These are phyloP conservation scores for Lachnellula hyalina DNA, from an alignment of 2,329 filamentous ascomycete species.

Conservation along the genomic window DNA sequence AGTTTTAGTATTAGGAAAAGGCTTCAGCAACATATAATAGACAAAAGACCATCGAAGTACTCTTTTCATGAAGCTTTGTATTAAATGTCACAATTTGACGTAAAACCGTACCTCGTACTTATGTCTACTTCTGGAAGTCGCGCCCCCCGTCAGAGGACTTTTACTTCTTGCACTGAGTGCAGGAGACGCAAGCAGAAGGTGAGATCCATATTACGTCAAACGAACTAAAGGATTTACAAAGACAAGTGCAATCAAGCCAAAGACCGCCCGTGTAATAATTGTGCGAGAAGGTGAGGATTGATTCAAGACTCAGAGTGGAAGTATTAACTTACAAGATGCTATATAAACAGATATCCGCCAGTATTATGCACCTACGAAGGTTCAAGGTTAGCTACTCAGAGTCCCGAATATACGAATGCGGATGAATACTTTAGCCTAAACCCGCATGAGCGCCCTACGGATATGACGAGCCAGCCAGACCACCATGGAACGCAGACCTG, in stretches of 20 bases:
- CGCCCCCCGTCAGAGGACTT: slow-evolving; percentile 18
- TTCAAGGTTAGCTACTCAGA: slow-evolving; percentile 11
- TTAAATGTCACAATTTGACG: neutral
- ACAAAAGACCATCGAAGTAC: neutral
- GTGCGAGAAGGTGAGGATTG: slow-evolving; percentile 7
- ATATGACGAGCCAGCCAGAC: slow-evolving; percentile 6
- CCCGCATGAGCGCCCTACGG: slow-evolving; percentile 6
- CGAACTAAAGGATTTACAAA: neutral
- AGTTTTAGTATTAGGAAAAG: slow-evolving; percentile 5
- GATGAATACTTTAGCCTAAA: slow-evolving; percentile 12
- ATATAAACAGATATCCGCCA: slow-evolving; percentile 14
- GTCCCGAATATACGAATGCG: neutral
- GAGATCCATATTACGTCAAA: neutral
- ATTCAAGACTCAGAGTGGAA: neutral
- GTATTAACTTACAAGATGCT: neutral
- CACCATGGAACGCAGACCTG: neutral
- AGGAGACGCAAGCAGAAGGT: slow-evolving; percentile 23
- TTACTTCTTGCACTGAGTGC: slow-evolving; percentile 24
- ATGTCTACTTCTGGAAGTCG: neutral
- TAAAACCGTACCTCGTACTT: neutral
- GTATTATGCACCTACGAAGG: slow-evolving; percentile 19
- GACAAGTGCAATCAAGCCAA: slow-evolving; percentile 22
- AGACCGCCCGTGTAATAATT: slow-evolving; percentile 23
- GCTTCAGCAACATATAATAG: slow-evolving; percentile 9
- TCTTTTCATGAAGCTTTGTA: neutral